Base-by-base conservation (phyloP, 768 basidiomycete genomes). In the Leccinum uliginosum region DNA sequence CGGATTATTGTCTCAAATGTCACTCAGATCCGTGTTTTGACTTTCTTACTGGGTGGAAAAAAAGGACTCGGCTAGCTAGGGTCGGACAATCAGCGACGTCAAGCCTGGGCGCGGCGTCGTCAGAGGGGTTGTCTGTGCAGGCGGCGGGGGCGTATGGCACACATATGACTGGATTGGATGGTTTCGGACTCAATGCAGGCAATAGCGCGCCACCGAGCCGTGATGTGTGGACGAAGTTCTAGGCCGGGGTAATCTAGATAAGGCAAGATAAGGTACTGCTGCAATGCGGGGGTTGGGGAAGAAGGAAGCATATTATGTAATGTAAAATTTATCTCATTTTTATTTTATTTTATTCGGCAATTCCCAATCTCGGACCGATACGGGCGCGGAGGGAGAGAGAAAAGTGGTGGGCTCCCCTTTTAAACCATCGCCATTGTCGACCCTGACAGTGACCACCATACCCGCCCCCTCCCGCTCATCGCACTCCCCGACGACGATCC, bases 161-260 rank as follows among this genome's bases (percentile, higher is more conserved):
- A 14, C 52, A 47, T 50, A 56, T 43, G 61, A 53, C 51, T 30
- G n/a, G 29, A 48, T 27, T 50, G 60, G 17, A 38, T 23, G 21
- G 51, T 59, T 58, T 62, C 56, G 23, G 56, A 50, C 54, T 14
- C 26, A 40, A 38, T 23, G 35, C 34, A 38, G 49, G 0, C 34
- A 34, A 32, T 4, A 26, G 48, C 38, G 27, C 23, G 55, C 48
- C 47, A 57, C 43, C 34, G 60, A 38, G 26, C 3, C 35, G 23
- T 46, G 51, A 46, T 44, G 27, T 24, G 45, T 46, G 53, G 30
- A 43, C n/a, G 27, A 12, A 26, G 57, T 38, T 58, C 67, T 59
- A 66, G 58, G 55, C 62, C 51, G 66, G 66, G 67, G 67, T 64
- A 67, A 65, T 62, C 61, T 59, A 58, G 67, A 67, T 68, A 58